Evolutionary conservation across 2,329 filamentous ascomycete genomes (phyloP).

Genomic region (Hypoxylon sp.): DNA sequence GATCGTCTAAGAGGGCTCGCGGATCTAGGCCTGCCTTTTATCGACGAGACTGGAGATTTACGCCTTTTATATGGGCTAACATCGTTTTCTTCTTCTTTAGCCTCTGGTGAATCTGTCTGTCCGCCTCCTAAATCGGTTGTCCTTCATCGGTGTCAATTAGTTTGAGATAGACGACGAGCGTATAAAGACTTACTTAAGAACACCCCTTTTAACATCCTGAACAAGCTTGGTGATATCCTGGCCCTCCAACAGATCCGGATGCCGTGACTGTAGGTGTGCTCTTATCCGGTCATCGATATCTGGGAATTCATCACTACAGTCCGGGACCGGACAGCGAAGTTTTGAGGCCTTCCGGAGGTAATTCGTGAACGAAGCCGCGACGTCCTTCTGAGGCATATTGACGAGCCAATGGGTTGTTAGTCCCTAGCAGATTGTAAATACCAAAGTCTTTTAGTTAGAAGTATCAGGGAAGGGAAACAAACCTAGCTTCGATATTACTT

Average conservation of each 20-base stretch:
- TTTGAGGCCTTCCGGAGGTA: conserved; percentile 40
- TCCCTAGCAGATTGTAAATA: background rate
- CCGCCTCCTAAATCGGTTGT: conserved; percentile 23
- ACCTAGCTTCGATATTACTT: background rate
- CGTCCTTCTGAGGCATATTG: conserved; percentile 35
- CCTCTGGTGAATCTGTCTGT: conserved; percentile 3
- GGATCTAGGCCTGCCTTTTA: conserved; percentile 35
- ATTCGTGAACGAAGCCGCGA: conserved; percentile 37
- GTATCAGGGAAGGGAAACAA: background rate
- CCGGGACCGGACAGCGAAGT: conserved; percentile 23
- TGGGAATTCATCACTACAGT: conserved; percentile 30
- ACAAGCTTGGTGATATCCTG: conserved; percentile 24
- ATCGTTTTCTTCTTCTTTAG: conserved; percentile 30
- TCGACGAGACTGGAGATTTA: conserved; percentile 41
- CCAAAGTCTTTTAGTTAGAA: background rate
- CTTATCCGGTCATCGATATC: conserved; percentile 38
- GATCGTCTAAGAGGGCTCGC: conserved; percentile 44
- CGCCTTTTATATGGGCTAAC: conserved; percentile 38
- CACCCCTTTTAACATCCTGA: conserved; percentile 33
- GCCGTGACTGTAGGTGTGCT: conserved; percentile 27
- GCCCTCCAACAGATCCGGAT: conserved; percentile 25
- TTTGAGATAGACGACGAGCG: background rate
- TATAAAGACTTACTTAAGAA: conserved; percentile 22
- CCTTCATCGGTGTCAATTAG: conserved; percentile 26
- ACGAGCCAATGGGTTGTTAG: background rate